phyloP scores from a whole-genome alignment of 176 grass and related monocot genomes.

The Alloteropsis semialata region DNA sequence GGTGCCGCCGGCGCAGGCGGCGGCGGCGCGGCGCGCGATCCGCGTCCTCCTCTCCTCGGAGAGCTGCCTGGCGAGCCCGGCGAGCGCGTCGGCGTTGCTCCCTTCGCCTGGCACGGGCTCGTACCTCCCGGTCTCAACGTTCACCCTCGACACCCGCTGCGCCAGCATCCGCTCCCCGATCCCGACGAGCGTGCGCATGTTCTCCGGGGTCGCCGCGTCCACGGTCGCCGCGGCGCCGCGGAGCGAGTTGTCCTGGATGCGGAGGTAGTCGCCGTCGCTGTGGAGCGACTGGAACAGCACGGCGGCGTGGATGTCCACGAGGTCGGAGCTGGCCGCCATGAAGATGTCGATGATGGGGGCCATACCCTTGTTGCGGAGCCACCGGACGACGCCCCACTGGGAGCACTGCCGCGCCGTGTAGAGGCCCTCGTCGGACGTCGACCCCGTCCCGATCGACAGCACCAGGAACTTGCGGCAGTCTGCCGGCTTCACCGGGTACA shows the following conservation, averaged over 20 bases:
- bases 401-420: constrained; percentile 43
- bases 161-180: constrained; percentile 45
- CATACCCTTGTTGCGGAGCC: constrained; percentile 60
- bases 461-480: constrained; percentile 57
- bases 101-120: constrained; percentile 21
- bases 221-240: constrained; percentile 30
- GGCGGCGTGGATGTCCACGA: constrained; percentile 64
- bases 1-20: not conserved
- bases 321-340: constrained; percentile 53
- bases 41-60: constrained; percentile 43
- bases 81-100: constrained; percentile 56
- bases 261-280: constrained; percentile 53
- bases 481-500: constrained; percentile 27
- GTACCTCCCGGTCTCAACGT: constrained; percentile 45
- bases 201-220: constrained; percentile 46
- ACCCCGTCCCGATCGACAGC: constrained; percentile 62
- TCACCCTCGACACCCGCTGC: constrained; percentile 48
- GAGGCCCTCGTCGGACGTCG: constrained; percentile 24
- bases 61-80: constrained; percentile 42
- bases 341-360: constrained; percentile 64
- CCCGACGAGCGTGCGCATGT: constrained; percentile 44
- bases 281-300: constrained; percentile 56
- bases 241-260: constrained; percentile 64
- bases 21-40: not conserved
- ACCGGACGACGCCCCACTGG: constrained; percentile 57